Evolutionary conservation across 495 filamentous ascomycete genomes (phyloP), one percentile per base, ranked within the genome.

Genomic region (Hyaloscypha hepaticicola): DNA sequence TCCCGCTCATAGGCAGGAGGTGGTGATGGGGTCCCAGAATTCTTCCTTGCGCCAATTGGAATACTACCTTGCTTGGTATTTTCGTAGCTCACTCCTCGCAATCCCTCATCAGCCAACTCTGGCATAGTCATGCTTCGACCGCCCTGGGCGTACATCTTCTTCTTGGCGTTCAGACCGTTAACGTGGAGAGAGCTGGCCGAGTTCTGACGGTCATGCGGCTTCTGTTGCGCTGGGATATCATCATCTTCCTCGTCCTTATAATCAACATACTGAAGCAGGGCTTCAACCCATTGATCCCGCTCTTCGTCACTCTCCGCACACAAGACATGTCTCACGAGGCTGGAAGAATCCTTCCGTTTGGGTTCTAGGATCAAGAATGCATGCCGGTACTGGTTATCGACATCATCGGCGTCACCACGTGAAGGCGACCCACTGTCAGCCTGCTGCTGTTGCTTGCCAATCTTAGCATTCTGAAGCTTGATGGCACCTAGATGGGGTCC

Each of bases 251-350:
- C 77, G 56, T 87, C 86, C 57, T 82, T 80, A 67, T 82, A 85
- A 66, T 97, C 92, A n/a, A 96, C 91, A 80, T 96, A 95, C 66
- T 91, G 88, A 71, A 98, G 78, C 53, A 99, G 77, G 45, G 90
- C 88, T 49, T 93, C 89, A 2, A 99, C 94, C 95, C 95, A 99
- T 31, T 88, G 81, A 76, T 99, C 95, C 55, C 95, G 85, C 78
- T 99, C 96, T 56, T 83, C 80, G 72, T 99, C 95, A 70, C 89
- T 98, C 76, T 99, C 95, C 5, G 94, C 93, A 71, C 95, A 99
- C 19, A 99, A 78, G 9, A 98, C 92, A 76, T 99, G 95, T 51
- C 93, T 90, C n/a, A 96, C 91, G 49, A 92, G 82, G 68, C 88
- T 95, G 21, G 82, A 88, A 5, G 93, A 91, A 75, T 99, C 96